Evolutionary conservation across 2,329 filamentous ascomycete species (phyloP).

Genomic region (Fusarium tanahbumbuense): DNA sequence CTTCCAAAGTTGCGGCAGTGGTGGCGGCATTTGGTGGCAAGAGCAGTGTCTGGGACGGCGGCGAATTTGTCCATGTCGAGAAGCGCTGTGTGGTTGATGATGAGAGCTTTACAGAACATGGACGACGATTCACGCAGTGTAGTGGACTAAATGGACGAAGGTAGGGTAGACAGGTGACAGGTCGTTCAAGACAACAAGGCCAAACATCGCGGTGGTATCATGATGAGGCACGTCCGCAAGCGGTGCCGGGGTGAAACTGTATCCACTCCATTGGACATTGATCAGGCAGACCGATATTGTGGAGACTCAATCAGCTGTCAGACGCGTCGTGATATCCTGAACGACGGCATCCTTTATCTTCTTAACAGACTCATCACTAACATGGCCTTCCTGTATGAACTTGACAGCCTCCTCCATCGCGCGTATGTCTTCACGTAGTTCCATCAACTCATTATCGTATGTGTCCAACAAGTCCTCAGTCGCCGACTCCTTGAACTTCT

Average conservation of each 20-base stretch:
- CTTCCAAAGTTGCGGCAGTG: not conserved
- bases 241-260: not conserved
- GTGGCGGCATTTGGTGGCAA: not conserved
- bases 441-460: constrained; percentile 8
- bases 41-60: not conserved
- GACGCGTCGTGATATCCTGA: not conserved
- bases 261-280: not conserved
- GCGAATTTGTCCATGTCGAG: not conserved
- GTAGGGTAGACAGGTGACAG: not conserved
- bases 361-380: constrained; percentile 9
- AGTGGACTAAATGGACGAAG: not conserved
- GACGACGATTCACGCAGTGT: not conserved
- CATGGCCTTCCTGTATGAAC: constrained; percentile 4
- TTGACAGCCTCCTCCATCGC: not conserved
- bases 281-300: not conserved
- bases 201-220: not conserved
- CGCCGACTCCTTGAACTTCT: not conserved
- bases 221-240: not conserved
- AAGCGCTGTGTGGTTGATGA: not conserved
- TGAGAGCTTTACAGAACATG: not conserved
- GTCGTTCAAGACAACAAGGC: not conserved
- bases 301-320: constrained; percentile 2
- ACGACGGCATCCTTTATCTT: constrained; percentile 17
- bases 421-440: constrained; percentile 10
- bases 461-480: not conserved